Evolutionary conservation across 2,329 filamentous ascomycete genomes (phyloP), one percentile per base, ranked within the genome.

Genomic region (Neonectria coccinea): DNA sequence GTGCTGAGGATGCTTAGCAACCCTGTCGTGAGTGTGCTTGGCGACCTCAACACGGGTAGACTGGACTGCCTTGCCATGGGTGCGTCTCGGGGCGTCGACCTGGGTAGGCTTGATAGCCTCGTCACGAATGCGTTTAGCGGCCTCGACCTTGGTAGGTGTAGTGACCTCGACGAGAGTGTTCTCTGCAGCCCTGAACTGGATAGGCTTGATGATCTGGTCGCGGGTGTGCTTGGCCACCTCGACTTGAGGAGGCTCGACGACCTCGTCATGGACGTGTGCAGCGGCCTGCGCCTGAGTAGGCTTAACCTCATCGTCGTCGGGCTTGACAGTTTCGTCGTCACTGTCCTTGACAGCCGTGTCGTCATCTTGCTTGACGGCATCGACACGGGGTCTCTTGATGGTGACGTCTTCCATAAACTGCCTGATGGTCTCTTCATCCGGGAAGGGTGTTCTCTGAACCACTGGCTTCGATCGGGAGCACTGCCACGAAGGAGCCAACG

Each of bases 401-500:
- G 4, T 11, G n/a, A 18, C 39, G 3, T 42, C 39, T 11, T 42
- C 39, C 7, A 42, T 4, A 10, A 42, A 42, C n/a, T 31, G 18
- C n/a, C 20, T 18, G 3, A 22, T 22, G n/a, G 12, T 20, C n/a
- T 51, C 31, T 7, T 76, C 72, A 5, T 76, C 70, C 2, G 77
- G 74, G 14, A 74, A 74, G 41, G 73, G 70, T 16, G 77, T 76
- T 8, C 75, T 72, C 14, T 67, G 73, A 7, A 77, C 76, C 55
- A 65, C 74, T 16, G 65, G 66, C 58, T 56, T 67, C 36, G 60
- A 51, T 27, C 70, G 68, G 27, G 73, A 73, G 54, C 64, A 67
- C 61, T 75, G 70, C 75, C 75, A 77, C 53, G 75, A 77, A 10
- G 74, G 74, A 53, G 50, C 63, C 18, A 64, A 59, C 29, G 68